Base-by-base conservation (phyloP, 352 stramenopile genomes). In the Peronosclerospora sorghi region DNA sequence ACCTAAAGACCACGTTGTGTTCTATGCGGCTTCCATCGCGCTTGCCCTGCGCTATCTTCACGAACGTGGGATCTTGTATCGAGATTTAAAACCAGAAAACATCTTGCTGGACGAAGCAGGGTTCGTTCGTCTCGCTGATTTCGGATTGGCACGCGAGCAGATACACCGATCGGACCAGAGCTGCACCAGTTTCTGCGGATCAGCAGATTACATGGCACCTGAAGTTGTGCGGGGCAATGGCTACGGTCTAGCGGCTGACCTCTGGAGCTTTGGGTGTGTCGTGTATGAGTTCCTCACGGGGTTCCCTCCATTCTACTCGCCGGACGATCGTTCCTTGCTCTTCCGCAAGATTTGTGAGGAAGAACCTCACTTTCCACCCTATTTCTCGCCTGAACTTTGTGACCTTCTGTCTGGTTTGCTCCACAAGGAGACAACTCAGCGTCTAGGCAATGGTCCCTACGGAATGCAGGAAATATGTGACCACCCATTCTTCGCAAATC, bases 1-100 rank as follows among this genome's bases (percentile, higher is more conserved):
- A 43, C 68, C 79, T 0, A 94, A 98, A 68, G 37, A 64, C 6
- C 65, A 94, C 35, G 88, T 96, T 1, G 63, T 83, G 35, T 99
- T 99, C 65, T 99, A 99, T 64, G 84, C 93, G 0, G 94, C 96
- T 10, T 96, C 97, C 51, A 97, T 99, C 42, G 82, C 87, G 26
- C 59, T 98, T 0, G 95, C 96, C 15, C 83, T 99, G 32, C 80
- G 93, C 32, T 87, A 88, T 39, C 37, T 94, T 32, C 80, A 94
- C 51, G 56, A 13, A 20, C 62, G 55, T 12, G 77, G 75, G 26
- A 78, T 94, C 37, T 54, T 89, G 41, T 96, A 95, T 55, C 75
- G 85, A 7, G 85, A 96, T 51, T 67, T 96, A 32, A 96, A 96
- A 54, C 84, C 86, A 0, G 86, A 96, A 54, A 96, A 96, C 58